A percentile compares a stretch with the other conserved stretches of the same genome.
Conservation (phyloP, 2,329 filamentous ascomycete species). For the Zarea fungicola region DNA sequence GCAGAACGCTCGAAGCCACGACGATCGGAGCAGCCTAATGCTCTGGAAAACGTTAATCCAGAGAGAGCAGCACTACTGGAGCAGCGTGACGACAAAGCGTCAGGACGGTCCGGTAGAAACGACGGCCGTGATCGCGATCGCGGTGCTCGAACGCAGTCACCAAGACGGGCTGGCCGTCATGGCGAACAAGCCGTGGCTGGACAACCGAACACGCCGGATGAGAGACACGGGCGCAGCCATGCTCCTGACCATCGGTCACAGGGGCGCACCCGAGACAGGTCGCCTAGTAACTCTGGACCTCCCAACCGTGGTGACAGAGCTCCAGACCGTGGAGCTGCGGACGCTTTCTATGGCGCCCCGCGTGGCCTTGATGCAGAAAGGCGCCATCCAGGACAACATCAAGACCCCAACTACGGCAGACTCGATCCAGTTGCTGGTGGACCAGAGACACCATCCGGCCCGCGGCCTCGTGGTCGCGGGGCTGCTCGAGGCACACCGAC, state of each 20-base stretch:
- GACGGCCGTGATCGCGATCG: slow-evolving; percentile 43
- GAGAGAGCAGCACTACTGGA: slow-evolving; percentile 42
- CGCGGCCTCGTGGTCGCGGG: slow-evolving; percentile 45
- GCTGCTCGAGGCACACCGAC: slow-evolving; percentile 33
- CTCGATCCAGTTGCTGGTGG: slow-evolving; percentile 48
- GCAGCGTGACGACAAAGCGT: slow-evolving; percentile 29
- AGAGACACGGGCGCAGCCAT: slow-evolving; percentile 40
- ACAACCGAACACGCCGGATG: slow-evolving; percentile 38
- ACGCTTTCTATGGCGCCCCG: slow-evolving; percentile 31
- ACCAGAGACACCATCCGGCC: slow-evolving; percentile 49
- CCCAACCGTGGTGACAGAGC: slow-evolving; percentile 30
- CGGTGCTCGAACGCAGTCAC: slow-evolving; percentile 40
- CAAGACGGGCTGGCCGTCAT: slow-evolving; percentile 35
- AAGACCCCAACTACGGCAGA: slow-evolving; percentile 59
- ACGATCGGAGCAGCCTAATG: slow-evolving; percentile 22
- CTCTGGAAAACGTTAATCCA: slow-evolving; percentile 40
- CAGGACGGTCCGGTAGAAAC: slow-evolving; percentile 37
- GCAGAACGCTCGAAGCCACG: slow-evolving; percentile 27
- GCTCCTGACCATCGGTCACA: slow-evolving; percentile 27
- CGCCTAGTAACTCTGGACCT: slow-evolving; percentile 22
- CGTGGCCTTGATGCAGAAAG: slow-evolving; percentile 45
- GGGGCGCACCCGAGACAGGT: slow-evolving; percentile 30
- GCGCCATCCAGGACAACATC: slow-evolving; percentile 36
- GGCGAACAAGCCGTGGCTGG: slow-evolving; percentile 22
- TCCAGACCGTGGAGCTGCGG: slow-evolving; percentile 30